Evolutionary conservation across 371 early-diverging fungal genomes (phyloP).

Genomic region (Umbelopsis sp.): DNA sequence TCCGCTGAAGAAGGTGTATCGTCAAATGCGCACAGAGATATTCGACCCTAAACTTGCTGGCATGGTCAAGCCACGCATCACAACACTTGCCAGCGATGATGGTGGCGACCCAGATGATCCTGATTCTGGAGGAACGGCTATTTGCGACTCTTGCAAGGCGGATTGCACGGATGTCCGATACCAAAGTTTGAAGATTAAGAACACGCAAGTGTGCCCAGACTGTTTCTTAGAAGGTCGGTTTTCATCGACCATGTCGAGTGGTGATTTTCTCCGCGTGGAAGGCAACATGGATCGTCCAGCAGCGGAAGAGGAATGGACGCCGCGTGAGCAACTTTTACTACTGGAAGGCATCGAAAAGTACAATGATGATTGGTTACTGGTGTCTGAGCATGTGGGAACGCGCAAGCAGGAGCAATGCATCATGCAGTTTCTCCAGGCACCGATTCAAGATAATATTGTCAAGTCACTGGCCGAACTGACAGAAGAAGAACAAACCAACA

Average conservation of each 20-base stretch:
- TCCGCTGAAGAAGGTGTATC: background rate
- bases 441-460: constrained; percentile 72
- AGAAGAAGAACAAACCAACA: background rate
- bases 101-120: constrained; percentile 38
- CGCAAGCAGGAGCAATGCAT: constrained; percentile 95
- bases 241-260: constrained; percentile 37
- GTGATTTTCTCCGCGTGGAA: constrained; percentile 50
- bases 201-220: constrained; percentile 38
- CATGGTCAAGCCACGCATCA: constrained; percentile 11
- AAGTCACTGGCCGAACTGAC: constrained; percentile 36
- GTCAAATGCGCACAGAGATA: constrained; percentile 6
- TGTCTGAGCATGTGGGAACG: constrained; percentile 95
- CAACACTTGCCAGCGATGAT: background rate
- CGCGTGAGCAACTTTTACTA: constrained; percentile 90
- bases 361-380: constrained; percentile 96
- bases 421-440: constrained; percentile 92
- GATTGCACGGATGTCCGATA: constrained; percentile 47
- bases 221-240: constrained; percentile 52
- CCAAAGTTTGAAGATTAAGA: constrained; percentile 39
- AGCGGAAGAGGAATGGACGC: constrained; percentile 78
- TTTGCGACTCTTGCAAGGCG: constrained; percentile 35
- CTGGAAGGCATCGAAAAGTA: constrained; percentile 96
- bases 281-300: constrained; percentile 14
- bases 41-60: constrained; percentile 9
- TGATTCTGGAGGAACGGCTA: constrained; percentile 33